Base-by-base conservation (phyloP, 108 stramenopile species). In the Licmophora abbreviata region DNA sequence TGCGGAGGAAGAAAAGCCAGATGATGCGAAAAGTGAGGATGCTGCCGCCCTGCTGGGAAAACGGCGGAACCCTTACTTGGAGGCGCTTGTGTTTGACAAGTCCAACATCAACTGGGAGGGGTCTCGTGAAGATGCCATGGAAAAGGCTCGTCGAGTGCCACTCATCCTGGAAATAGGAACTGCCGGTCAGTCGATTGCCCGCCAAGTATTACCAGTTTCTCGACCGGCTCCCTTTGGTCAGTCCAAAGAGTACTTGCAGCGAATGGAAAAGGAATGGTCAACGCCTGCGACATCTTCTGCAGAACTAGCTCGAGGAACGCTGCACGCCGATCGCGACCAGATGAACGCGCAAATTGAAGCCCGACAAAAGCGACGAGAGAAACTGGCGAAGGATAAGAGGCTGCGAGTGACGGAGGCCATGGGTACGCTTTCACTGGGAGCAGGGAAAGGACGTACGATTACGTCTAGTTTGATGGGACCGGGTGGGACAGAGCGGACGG, bases 341-440 rank as follows among this genome's bases (percentile, higher is more conserved):
- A 58, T 83, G 51, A 81, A 79, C 33, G 68, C 53, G 33, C 63
- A 76, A 35, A 85, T 88, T 44, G 75, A 80, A 44, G 69, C 59
- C 41, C 69, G 78, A n/a, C 83, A 87, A 56, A 63, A 61, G 36
- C 81, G 85, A 50, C 67, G 90, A 14, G 74, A 68, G 37, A 71
- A 83, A 65, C 84, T 88, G 83, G 90, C 85, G 32, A 83, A 71
- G 35, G 85, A 88, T 54, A 92, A 92, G 65, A 87, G 80, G 32
- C 75, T 63, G 66, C 85, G 90, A 58, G 77, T 92, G 21, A 85
- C 69, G 7, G 79, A 85, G 43, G 83, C 84, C 41, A 71, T 92
- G 81, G 76, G 69, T 21, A 74, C 85, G 3, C 48, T 92, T 33
- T 37, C 32, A 25, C 24, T 81, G 27, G 79, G 74, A 4, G 66